A percentile compares a stretch with the other conserved stretches of the same genome.
These are phyloP conservation scores for Debaryomyces robertsiae DNA, from an alignment of 1,139 yeast genomes.

Conservation along the genomic window DNA sequence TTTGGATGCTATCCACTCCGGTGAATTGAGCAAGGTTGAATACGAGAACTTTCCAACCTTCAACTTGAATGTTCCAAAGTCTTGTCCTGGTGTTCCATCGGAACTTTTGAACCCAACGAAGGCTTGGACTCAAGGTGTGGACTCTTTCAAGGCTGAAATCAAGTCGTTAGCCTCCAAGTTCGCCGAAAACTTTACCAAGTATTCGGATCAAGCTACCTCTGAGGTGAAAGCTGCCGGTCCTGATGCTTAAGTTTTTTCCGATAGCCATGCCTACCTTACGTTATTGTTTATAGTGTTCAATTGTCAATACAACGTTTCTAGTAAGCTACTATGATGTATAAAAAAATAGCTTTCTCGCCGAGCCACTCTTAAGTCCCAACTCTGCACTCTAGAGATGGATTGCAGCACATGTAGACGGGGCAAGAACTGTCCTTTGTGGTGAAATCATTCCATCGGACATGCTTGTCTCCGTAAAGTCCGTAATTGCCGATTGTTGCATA, in stretches of 20 bases:
- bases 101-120: constrained; percentile 86
- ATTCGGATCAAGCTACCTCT: constrained; percentile 77
- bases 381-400: too few relatives aligned
- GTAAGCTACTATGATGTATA: too few relatives aligned
- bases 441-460: too few relatives aligned
- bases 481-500: constrained; percentile 5
- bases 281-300: constrained; percentile 2
- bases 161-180: constrained; percentile 75
- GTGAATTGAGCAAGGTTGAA: constrained; percentile 77
- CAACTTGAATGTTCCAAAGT: constrained; percentile 84
- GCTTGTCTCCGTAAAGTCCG: neutral
- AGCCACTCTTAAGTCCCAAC: too few relatives aligned
- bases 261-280: constrained; percentile 1
- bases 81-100: constrained; percentile 79
- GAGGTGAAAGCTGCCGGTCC: constrained; percentile 97
- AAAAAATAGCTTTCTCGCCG: too few relatives aligned
- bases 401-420: too few relatives aligned
- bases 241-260: constrained; percentile 25
- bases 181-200: constrained; percentile 82
- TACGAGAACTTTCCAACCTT: constrained; percentile 86
- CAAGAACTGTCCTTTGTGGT: too few relatives aligned
- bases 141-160: constrained; percentile 70
- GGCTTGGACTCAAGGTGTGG: constrained; percentile 77
- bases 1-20: constrained; percentile 92
- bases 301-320: neutral